These are phyloP conservation scores for Geranomyces variabilis DNA, from an alignment of 192 early-diverging fungal genomes.

Conservation along the genomic window DNA sequence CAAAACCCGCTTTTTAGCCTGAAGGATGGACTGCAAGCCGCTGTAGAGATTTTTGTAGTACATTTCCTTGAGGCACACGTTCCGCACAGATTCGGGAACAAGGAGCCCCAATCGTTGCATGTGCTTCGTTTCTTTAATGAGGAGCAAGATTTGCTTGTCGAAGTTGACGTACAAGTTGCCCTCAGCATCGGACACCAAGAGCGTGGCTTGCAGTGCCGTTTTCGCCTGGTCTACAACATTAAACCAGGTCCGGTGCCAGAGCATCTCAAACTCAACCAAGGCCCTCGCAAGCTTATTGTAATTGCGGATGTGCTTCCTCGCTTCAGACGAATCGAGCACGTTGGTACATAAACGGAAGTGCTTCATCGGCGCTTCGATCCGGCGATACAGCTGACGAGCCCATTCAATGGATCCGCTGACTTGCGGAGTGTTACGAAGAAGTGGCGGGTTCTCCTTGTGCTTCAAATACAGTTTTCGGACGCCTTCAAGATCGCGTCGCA, in stretches of 20 bases:
- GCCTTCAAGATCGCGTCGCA: slow-evolving; percentile 60
- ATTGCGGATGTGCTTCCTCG: slow-evolving; percentile 68
- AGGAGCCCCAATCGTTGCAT: slow-evolving; percentile 58
- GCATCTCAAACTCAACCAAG: slow-evolving; percentile 64
- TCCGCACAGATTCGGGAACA: slow-evolving; percentile 57
- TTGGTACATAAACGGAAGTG: slow-evolving; percentile 57
- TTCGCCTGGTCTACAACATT: slow-evolving; percentile 64
- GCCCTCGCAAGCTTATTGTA: slow-evolving; percentile 70
- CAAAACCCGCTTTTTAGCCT: slow-evolving; percentile 54
- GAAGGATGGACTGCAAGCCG: slow-evolving; percentile 50
- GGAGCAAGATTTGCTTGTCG: slow-evolving; percentile 62
- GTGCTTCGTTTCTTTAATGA: slow-evolving; percentile 64
- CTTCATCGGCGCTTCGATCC: slow-evolving; percentile 65
- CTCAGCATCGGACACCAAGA: slow-evolving; percentile 59
- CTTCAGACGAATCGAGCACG: slow-evolving; percentile 59
- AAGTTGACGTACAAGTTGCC: slow-evolving; percentile 64
- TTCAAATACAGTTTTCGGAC: slow-evolving; percentile 68
- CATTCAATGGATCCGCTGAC: slow-evolving; percentile 65
- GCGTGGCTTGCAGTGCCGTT: slow-evolving; percentile 64
- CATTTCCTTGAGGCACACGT: slow-evolving; percentile 63
- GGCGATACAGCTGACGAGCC: slow-evolving; percentile 64
- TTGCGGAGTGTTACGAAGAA: slow-evolving; percentile 64
- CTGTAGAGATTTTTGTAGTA: slow-evolving; percentile 60
- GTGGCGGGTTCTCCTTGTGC: slow-evolving; percentile 62
- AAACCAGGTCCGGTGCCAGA: slow-evolving; percentile 65